Evolutionary conservation across 2,329 filamentous ascomycete species (phyloP).

Genomic region (Hypoxylon sp.): DNA sequence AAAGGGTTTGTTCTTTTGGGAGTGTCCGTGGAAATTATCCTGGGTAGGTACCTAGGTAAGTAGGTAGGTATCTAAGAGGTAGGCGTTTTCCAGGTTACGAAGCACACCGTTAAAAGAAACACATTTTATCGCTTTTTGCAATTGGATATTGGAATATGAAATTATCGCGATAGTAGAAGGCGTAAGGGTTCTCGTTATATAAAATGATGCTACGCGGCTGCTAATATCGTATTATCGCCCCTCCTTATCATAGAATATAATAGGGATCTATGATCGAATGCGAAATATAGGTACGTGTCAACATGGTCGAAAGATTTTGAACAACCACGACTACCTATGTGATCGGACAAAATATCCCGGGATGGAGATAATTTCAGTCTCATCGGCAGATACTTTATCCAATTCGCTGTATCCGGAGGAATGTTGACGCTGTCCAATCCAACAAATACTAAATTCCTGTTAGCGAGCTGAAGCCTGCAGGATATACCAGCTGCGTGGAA

Average conservation of each 20-base stretch:
- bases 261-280: not conserved
- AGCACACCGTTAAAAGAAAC: not conserved
- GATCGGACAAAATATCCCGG: conserved; percentile 15
- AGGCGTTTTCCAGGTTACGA: not conserved
- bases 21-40: not conserved
- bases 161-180: not conserved
- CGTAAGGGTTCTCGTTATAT: not conserved
- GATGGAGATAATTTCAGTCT: not conserved
- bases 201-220: not conserved
- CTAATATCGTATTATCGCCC: not conserved
- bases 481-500: conserved; percentile 7
- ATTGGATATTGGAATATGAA: not conserved
- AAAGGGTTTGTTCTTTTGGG: not conserved
- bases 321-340: not conserved
- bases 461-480: conserved; percentile 10
- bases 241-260: not conserved
- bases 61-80: not conserved
- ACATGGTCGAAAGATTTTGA: not conserved
- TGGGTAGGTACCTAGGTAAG: too few species aligned
- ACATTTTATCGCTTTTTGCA: too few species aligned
- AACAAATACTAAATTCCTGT: not conserved
- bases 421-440: conserved; percentile 7
- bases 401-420: conserved; percentile 12
- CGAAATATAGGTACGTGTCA: not conserved
- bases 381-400: not conserved